Percentiles rank a stretch among this genome's conserved stretches.
Conservation (phyloP, 179 eudicot genomes). For the Patellifolia procumbens region DNA sequence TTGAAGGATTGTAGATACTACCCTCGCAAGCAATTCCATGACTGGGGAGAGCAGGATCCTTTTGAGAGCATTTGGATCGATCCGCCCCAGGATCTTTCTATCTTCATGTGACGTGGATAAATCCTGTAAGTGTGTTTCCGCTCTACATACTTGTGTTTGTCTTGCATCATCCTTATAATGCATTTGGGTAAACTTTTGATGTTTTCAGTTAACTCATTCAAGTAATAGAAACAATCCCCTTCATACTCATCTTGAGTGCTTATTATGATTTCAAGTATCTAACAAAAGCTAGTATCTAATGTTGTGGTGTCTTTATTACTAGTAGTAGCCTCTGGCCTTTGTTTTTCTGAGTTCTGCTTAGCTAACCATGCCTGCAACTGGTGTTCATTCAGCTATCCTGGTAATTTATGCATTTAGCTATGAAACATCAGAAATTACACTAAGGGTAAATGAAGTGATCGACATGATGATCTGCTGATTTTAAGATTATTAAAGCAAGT, state of each 20-base stretch:
- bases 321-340: not conserved
- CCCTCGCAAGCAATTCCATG: conserved; percentile 75
- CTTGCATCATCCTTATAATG: conserved; percentile 6
- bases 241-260: not conserved
- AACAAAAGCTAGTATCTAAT: not conserved
- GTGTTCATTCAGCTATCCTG: not conserved
- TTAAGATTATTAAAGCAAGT: not conserved
- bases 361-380: not conserved
- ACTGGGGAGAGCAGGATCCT: conserved; percentile 93
- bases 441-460: not conserved
- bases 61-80: conserved; percentile 86
- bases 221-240: not conserved
- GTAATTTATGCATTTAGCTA: not conserved
- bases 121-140: conserved; percentile 28
- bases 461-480: not conserved
- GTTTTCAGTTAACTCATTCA: not conserved
- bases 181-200: not conserved
- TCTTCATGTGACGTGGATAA: conserved; percentile 35
- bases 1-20: conserved; percentile 65
- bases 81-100: conserved; percentile 61
- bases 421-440: too few relatives aligned
- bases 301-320: not conserved
- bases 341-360: conserved; percentile 2
- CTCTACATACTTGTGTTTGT: conserved; percentile 13
- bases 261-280: not conserved